Conservation (phyloP, 345 rosid genomes). For the Populus alba region DNA sequence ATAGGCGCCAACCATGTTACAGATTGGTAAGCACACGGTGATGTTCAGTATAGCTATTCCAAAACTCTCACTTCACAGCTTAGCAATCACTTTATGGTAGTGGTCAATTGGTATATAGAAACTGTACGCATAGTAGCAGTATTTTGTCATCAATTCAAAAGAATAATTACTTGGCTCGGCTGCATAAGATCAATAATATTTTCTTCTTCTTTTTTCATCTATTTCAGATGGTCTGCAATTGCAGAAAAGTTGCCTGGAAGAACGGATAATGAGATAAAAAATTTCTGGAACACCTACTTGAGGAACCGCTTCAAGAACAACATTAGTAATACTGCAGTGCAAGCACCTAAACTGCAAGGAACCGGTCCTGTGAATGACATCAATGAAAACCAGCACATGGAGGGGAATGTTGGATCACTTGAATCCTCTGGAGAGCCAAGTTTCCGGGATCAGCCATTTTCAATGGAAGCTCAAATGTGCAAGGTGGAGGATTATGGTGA, state of each 20-base stretch:
- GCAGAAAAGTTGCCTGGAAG: conserved; percentile 51
- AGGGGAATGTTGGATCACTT: not conserved
- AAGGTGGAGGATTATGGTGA: not conserved
- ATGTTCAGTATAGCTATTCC: no score
- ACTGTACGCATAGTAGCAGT: no score
- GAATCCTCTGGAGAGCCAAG: conserved; percentile 3
- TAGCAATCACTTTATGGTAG: no score
- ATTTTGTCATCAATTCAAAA: no score
- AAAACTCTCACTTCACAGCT: no score
- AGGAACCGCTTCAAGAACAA: conserved; percentile 32
- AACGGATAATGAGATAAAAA: conserved; percentile 56
- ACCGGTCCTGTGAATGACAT: not conserved
- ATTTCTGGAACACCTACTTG: conserved; percentile 45
- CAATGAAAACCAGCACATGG: not conserved
- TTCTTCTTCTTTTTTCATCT: not conserved
- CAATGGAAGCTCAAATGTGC: not conserved
- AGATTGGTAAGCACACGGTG: no score
- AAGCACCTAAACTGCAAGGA: conserved; percentile 4
- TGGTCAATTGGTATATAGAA: no score
- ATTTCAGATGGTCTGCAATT: conserved; percentile 48
- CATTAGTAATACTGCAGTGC: not conserved
- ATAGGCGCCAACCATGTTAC: no score
- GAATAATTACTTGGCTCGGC: no score
- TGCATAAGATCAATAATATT: not conserved
- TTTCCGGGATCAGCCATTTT: not conserved